A percentile compares a stretch with the other conserved stretches of the same genome.
These are phyloP conservation scores for Setomelanomma holmii DNA, from an alignment of 2,329 filamentous ascomycete species.

Conservation along the genomic window DNA sequence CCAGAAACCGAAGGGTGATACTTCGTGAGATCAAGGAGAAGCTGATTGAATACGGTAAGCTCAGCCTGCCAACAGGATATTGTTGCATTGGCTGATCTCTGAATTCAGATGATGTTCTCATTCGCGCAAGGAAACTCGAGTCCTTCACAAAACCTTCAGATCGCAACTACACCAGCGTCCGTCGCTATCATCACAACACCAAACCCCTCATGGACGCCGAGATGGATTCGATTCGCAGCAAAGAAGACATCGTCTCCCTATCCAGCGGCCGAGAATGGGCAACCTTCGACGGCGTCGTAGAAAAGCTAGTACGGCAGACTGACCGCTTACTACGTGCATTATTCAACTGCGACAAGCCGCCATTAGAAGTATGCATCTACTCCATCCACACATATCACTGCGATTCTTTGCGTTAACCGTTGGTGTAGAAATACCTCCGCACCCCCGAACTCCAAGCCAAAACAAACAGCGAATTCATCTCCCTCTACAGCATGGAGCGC, in stretches of 20 bases:
- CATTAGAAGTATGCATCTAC: slow-evolving; percentile 28
- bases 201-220: slow-evolving; percentile 47
- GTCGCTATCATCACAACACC: slow-evolving; percentile 45
- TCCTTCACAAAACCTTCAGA: slow-evolving; percentile 49
- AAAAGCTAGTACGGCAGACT: slow-evolving; percentile 38
- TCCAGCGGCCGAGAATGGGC: slow-evolving; percentile 51
- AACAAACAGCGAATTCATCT: slow-evolving; percentile 42
- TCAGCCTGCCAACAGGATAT: neutral
- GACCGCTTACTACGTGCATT: slow-evolving; percentile 32
- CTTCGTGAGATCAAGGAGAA: slow-evolving; percentile 42
- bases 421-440: slow-evolving; percentile 43
- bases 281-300: slow-evolving; percentile 47
- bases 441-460: slow-evolving; percentile 50
- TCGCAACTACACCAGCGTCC: slow-evolving; percentile 50
- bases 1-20: slow-evolving; percentile 33
- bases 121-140: slow-evolving; percentile 48
- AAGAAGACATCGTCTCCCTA: slow-evolving; percentile 52
- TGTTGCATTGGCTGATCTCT: neutral
- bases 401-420: neutral
- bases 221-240: slow-evolving; percentile 46
- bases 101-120: slow-evolving; percentile 45
- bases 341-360: slow-evolving; percentile 27
- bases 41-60: slow-evolving; percentile 44
- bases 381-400: neutral
- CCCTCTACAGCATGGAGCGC: slow-evolving; percentile 46